These are phyloP conservation scores for Nannochloropsis gaditana DNA, from an alignment of 108 stramenopile species.

Conservation along the genomic window DNA sequence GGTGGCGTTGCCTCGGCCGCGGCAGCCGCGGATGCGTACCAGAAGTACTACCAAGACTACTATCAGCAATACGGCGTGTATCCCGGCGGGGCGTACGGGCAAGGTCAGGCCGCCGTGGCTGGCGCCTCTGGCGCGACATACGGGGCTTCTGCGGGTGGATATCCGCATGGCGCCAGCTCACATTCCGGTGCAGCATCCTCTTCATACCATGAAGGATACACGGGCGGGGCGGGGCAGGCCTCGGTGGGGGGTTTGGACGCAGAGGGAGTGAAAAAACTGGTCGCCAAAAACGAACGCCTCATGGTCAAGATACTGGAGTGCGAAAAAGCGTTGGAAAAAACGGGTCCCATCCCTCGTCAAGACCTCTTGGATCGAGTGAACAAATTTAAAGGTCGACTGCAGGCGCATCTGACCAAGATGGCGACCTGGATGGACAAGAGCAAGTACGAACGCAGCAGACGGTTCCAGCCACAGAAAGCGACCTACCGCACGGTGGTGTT, in stretches of 20 bases:
- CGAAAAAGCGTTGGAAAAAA: conserved; percentile 14
- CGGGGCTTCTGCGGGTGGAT: background rate
- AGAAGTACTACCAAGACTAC: conserved; percentile 20
- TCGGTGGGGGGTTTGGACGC: background rate
- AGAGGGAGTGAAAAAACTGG: background rate
- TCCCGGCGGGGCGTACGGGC: background rate
- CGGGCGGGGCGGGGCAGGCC: background rate
- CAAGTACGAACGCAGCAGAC: background rate
- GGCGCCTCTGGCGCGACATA: background rate
- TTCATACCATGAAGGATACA: background rate
- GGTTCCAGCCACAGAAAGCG: background rate
- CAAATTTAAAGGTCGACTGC: conserved; percentile 19
- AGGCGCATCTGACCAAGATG: conserved; percentile 19
- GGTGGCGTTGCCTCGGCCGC: background rate
- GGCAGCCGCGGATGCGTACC: background rate
- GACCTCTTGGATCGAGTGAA: background rate
- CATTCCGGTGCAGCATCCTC: background rate
- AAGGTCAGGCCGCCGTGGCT: background rate
- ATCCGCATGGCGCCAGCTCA: background rate
- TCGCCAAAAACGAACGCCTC: conserved; percentile 4
- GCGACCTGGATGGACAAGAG: conserved; percentile 1
- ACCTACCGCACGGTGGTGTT: background rate
- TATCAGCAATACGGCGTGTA: background rate
- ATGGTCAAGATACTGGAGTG: conserved; percentile 5
- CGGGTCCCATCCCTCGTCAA: background rate